Base-by-base conservation (phyloP, 352 stramenopile genomes). In the Phytopythium montanum region DNA sequence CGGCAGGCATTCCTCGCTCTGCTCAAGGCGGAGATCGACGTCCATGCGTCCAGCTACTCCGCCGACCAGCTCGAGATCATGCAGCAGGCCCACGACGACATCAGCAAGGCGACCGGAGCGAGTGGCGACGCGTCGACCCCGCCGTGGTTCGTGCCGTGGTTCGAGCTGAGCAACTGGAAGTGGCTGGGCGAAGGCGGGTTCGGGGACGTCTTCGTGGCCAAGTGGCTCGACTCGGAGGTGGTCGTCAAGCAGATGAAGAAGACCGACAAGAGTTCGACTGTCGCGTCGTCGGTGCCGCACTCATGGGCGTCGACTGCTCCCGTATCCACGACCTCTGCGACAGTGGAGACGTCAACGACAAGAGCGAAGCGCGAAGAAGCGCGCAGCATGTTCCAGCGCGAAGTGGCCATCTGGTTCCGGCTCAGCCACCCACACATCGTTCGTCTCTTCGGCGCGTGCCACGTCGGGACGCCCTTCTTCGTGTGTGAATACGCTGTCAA, bases 371-470 rank as follows among this genome's bases (percentile, higher is more conserved):
- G 48, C 29, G 60, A 45, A 38, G 62, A 46, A 54, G 3, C 18
- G 0, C 16, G 25, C 5, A n/a, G 9, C 1, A 61, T 59, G 45
- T 69, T 65, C 31, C 21, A 45, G 14, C 63, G 25, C 1, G 63
- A 69, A 53, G 63, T 69, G 5, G 26, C 46, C 3, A 63, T 69
- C 25, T 69, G 63, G 63, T 66, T 69, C n/a, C 19, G 33, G 0
- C 50, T 66, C 7, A 62, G 34, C 19, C 63, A 69, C 21, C 63
- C 63, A 14, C 39, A 69, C 14, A 31, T 69, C 13, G 55, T 69
- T 31, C 53, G 44, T 23, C 59, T 69, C 10, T 69, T 66, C 2
- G 63, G 63, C 3, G 57, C 62, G 0, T 69, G 58, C 18, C 58
- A 69, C 31, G 57, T 69, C 3, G 52, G 59, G 3, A 59, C 18